Percentiles rank a stretch among this genome's conserved stretches.
phyloP scores from a whole-genome alignment of 2,329 filamentous ascomycete species.

The Passalora sequoiae region DNA sequence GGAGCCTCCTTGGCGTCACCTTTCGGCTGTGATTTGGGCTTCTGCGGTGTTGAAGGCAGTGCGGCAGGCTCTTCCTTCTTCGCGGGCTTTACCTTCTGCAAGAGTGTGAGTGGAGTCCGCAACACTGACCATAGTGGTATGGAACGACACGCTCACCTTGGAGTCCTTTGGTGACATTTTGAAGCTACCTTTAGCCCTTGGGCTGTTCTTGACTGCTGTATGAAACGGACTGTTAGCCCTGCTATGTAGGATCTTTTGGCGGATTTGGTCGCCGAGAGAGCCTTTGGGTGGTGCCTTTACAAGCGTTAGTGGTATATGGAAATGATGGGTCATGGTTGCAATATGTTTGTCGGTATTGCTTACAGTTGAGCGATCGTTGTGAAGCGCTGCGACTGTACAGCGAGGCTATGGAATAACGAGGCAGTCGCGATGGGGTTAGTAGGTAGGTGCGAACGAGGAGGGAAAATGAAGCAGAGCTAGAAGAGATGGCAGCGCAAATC shows the following conservation, averaged over 20 bases:
- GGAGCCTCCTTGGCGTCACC: constrained; percentile 7
- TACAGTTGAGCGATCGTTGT: too few relatives aligned
- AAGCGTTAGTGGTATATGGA: not conserved
- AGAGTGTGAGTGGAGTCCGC: not conserved
- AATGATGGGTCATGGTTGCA: not conserved
- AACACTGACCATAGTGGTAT: not conserved
- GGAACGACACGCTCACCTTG: constrained; percentile 11
- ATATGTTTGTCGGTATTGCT: too few relatives aligned
- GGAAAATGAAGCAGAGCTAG: too few relatives aligned
- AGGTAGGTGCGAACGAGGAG: too few relatives aligned
- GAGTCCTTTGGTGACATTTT: constrained; percentile 23
- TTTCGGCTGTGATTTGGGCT: constrained; percentile 6
- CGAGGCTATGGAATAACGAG: too few relatives aligned
- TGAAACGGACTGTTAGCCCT: not conserved
- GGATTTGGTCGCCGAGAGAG: not conserved
- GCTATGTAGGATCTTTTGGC: not conserved
- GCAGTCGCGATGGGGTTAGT: too few relatives aligned
- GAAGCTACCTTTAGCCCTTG: not conserved
- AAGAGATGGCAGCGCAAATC: too few relatives aligned
- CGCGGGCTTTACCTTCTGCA: constrained; percentile 9
- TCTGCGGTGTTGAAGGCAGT: constrained; percentile 18
- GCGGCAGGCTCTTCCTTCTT: constrained; percentile 6
- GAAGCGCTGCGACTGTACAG: too few relatives aligned
- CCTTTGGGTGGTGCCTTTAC: not conserved
- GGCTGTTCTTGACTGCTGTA: not conserved